Conservation (phyloP, 2,329 filamentous ascomycete species). For the Mycosphaerella arachidis region DNA sequence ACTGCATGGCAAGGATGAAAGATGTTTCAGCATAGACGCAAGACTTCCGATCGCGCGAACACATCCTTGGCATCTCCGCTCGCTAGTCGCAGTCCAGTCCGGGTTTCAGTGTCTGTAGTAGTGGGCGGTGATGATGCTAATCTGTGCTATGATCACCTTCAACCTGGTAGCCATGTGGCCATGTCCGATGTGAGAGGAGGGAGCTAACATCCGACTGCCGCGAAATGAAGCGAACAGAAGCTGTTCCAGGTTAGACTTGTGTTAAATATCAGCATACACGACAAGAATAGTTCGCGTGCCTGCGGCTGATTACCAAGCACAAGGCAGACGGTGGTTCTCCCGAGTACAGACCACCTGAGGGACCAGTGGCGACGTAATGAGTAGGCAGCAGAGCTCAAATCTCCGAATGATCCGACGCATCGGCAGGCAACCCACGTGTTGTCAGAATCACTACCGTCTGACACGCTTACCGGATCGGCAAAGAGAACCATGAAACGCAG, state of each 20-base stretch:
- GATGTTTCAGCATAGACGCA: not conserved
- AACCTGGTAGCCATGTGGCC: not conserved
- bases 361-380: not conserved
- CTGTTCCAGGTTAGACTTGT: not conserved
- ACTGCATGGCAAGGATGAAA: not conserved
- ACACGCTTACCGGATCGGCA: not conserved
- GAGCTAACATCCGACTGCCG: not conserved
- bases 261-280: not conserved
- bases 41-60: not conserved
- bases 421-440: not conserved
- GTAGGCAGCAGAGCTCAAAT: not conserved
- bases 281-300: not conserved
- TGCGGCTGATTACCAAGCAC: not conserved
- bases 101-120: not conserved
- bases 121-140: not conserved
- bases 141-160: not conserved
- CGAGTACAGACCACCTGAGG: not conserved
- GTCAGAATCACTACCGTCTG: not conserved
- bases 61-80: not conserved
- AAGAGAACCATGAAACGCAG: not conserved
- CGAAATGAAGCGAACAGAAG: not conserved
- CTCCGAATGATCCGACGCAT: not conserved
- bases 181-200: not conserved
- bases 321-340: not conserved
- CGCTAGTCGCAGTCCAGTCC: not conserved